phyloP scores from a whole-genome alignment of 2,329 filamentous ascomycete genomes.

The Phaeophleospora eucalypticola region DNA sequence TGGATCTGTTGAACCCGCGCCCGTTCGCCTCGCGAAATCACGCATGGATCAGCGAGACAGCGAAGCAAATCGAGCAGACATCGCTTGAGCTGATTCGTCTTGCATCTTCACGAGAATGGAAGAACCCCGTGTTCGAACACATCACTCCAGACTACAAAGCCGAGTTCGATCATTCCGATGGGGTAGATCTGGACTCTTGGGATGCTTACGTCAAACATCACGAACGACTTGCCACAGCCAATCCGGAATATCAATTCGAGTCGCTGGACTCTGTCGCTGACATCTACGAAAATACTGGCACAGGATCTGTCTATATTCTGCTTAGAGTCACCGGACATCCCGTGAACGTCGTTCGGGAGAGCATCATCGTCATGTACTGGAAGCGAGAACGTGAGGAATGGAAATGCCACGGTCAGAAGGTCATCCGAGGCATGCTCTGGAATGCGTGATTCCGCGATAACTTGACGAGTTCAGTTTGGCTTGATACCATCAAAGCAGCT shows the following conservation, averaged over 20 bases:
- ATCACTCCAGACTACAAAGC: constrained; percentile 9
- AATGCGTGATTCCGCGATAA: constrained; percentile 1
- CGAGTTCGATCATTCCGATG: constrained; percentile 12
- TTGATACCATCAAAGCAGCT: too few species aligned
- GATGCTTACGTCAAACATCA: constrained; percentile 8
- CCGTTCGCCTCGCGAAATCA: constrained; percentile 13
- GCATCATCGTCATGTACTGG: constrained; percentile 15
- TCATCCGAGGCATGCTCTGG: constrained; percentile 12
- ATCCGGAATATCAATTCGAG: constrained; percentile 14
- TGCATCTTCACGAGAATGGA: constrained; percentile 11
- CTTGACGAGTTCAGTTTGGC: too few species aligned
- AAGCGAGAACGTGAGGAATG: constrained; percentile 6
- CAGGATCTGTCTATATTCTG: constrained; percentile 10
- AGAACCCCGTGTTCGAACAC: constrained; percentile 4
- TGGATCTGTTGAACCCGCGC: constrained; percentile 13
- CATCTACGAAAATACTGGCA: constrained; percentile 12
- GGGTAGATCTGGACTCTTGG: constrained; percentile 11
- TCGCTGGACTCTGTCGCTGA: constrained; percentile 9
- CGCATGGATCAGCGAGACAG: constrained; percentile 7
- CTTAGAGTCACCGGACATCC: constrained; percentile 11
- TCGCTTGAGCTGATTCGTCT: constrained; percentile 4
- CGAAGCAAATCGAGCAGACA: constrained; percentile 4
- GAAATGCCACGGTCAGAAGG: constrained; percentile 12
- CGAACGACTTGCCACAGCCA: constrained; percentile 4
- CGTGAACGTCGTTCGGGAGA: constrained; percentile 13